Evolutionary conservation across 768 basidiomycete genomes (phyloP).

Genomic region (Tricholoma bakamatsutake): DNA sequence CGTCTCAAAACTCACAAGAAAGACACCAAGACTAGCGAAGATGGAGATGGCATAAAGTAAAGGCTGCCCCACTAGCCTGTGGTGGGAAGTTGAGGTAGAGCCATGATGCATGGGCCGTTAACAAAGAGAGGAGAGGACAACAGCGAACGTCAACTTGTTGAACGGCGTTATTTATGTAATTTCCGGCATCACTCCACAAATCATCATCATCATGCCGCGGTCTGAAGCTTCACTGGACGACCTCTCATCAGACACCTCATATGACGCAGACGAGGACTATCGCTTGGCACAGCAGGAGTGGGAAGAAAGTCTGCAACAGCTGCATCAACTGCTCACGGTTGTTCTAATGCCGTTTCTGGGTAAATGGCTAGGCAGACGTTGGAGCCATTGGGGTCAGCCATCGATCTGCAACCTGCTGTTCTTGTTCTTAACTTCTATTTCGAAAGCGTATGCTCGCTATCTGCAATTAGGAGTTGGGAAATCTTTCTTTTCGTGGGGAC

Average conservation of each 20-base stretch:
- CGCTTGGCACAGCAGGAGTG: conserved; percentile 83
- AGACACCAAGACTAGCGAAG: conserved; percentile 81
- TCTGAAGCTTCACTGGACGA: conserved; percentile 62
- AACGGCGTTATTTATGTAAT: no score
- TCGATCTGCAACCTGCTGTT: conserved; percentile 11
- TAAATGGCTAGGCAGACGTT: conserved; percentile 82
- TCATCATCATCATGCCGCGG: conserved; percentile 43
- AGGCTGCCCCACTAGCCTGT: conserved; percentile 69
- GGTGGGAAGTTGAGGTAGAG: conserved; percentile 24
- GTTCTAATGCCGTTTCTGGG: conserved; percentile 84
- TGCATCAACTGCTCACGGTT: conserved; percentile 73
- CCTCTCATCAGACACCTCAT: conserved; percentile 44
- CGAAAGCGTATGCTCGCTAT: conserved; percentile 66
- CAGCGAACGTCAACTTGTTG: no score
- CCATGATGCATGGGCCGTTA: conserved; percentile 50
- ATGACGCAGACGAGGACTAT: conserved; percentile 67
- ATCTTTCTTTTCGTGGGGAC: conserved; percentile 54
- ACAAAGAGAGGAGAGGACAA: conserved; percentile 1
- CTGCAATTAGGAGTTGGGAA: conserved; percentile 54
- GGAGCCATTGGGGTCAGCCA: conserved; percentile 77
- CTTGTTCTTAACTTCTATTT: conserved; percentile 9
- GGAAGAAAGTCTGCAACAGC: conserved; percentile 85
- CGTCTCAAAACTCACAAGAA: conserved; percentile 53
- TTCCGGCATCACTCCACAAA: no score
- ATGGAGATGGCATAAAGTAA: conserved; percentile 75